Conservation (phyloP, 805 yeast genomes). For the Teunomyces kruisii region DNA sequence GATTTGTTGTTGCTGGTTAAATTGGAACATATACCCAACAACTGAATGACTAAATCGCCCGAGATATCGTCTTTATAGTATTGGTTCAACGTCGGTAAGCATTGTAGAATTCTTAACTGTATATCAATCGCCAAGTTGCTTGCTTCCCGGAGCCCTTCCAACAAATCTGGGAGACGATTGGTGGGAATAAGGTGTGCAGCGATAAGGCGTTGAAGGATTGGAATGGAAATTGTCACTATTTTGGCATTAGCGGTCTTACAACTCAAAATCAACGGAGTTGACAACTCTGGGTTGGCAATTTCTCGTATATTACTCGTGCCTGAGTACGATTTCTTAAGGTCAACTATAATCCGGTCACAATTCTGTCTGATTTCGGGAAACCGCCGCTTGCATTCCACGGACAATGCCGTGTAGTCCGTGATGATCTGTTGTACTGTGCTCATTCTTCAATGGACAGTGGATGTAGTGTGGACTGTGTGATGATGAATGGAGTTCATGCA, state of each 20-base stretch:
- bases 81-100: constrained; percentile 72
- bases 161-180: constrained; percentile 50
- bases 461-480: not conserved
- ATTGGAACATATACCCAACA: constrained; percentile 68
- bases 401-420: constrained; percentile 58
- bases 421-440: constrained; percentile 45
- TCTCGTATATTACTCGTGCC: constrained; percentile 18
- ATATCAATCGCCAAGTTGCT: constrained; percentile 76
- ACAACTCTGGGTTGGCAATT: constrained; percentile 27
- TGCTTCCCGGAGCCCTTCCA: constrained; percentile 71
- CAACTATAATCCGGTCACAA: constrained; percentile 21
- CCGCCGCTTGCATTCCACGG: constrained; percentile 70
- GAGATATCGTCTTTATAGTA: constrained; percentile 55
- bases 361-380: constrained; percentile 64
- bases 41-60: constrained; percentile 55
- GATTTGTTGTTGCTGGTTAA: constrained; percentile 68
- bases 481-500: not conserved
- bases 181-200: constrained; percentile 54
- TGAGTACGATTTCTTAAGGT: constrained; percentile 14
- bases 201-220: constrained; percentile 64
- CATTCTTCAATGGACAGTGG: constrained; percentile 13
- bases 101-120: constrained; percentile 82
- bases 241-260: constrained; percentile 76
- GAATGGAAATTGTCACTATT: constrained; percentile 68
- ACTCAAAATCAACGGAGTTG: constrained; percentile 66